Evolutionary conservation across 768 basidiomycete species (phyloP).

Genomic region (Epithele typhae): DNA sequence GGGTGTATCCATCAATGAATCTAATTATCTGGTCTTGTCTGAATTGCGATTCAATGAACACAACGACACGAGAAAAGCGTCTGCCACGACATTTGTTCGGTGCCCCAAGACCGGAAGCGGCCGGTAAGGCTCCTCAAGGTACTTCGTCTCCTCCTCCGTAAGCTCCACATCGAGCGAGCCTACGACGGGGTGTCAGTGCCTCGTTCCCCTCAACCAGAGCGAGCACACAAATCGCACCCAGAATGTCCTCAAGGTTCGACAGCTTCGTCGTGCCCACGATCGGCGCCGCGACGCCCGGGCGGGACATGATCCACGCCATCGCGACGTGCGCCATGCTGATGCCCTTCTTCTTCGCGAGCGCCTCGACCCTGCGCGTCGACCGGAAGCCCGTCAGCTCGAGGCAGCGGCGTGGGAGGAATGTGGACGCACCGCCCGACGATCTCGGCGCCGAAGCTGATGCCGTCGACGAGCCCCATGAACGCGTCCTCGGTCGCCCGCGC

Average conservation of each 20-base stretch:
- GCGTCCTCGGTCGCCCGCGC: constrained; percentile 20
- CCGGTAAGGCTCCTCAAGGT: constrained; percentile 49
- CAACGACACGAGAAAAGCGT: too few species aligned
- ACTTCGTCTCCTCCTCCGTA: constrained; percentile 51
- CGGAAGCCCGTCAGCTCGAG: background rate
- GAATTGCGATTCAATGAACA: too few species aligned
- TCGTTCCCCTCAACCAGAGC: background rate
- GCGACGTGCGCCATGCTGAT: constrained; percentile 32
- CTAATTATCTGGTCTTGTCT: too few species aligned
- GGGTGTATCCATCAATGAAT: too few species aligned
- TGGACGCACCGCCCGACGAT: too few species aligned
- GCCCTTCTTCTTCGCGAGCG: constrained; percentile 36
- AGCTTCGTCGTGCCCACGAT: constrained; percentile 31
- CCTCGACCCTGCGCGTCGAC: constrained; percentile 26
- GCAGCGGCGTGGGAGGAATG: too few species aligned
- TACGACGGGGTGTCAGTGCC: background rate
- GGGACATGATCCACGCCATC: constrained; percentile 31
- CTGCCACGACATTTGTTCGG: too few species aligned
- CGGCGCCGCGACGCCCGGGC: constrained; percentile 20
- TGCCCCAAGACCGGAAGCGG: constrained; percentile 44
- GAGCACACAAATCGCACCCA: constrained; percentile 15
- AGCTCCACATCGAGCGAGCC: constrained; percentile 37
- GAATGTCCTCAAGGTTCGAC: constrained; percentile 33
- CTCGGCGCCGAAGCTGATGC: too few species aligned
- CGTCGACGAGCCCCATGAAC: too few species aligned